Evolutionary conservation across 805 yeast genomes (phyloP).

Genomic region (Brettanomyces nanus): DNA sequence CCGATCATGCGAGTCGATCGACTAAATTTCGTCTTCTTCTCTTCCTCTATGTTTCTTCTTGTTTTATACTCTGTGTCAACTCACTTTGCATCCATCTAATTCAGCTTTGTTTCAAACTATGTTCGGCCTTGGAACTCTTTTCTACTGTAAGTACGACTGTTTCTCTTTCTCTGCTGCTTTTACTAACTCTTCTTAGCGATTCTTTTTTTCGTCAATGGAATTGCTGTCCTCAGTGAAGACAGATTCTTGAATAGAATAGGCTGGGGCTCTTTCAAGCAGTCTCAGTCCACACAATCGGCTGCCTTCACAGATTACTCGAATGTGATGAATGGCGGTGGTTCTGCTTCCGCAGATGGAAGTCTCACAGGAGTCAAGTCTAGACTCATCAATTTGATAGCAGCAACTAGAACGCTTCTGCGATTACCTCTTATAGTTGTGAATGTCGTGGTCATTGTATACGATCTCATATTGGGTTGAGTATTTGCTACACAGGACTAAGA

Average conservation of each 20-base stretch:
- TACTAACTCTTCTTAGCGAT: conserved; percentile 26
- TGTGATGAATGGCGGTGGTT: conserved; percentile 8
- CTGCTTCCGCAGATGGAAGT: conserved; percentile 11
- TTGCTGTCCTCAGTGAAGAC: conserved; percentile 55
- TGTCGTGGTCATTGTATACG: conserved; percentile 42
- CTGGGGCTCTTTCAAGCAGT: conserved; percentile 21
- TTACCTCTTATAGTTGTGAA: conserved; percentile 48
- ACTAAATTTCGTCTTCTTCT: too few relatives aligned
- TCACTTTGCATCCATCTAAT: too few relatives aligned
- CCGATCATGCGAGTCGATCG: too few relatives aligned
- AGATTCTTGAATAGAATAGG: conserved; percentile 43
- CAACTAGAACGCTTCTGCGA: conserved; percentile 50
- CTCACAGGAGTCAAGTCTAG: conserved; percentile 33
- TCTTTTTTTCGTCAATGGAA: conserved; percentile 44
- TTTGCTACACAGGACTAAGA: too few relatives aligned
- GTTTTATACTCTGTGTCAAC: too few relatives aligned
- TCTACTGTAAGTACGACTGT: conserved; percentile 31
- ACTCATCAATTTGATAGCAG: conserved; percentile 44
- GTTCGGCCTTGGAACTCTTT: conserved; percentile 50
- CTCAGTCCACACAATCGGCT: conserved; percentile 25
- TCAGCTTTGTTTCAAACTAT: too few relatives aligned
- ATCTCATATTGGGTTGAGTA: conserved; percentile 39
- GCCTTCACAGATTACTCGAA: conserved; percentile 19
- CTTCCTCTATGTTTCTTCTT: too few relatives aligned
- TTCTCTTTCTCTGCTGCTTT: not conserved